These are phyloP conservation scores for Xerophyta viscosa DNA, from an alignment of 106 monocot genomes.

Conservation along the genomic window DNA sequence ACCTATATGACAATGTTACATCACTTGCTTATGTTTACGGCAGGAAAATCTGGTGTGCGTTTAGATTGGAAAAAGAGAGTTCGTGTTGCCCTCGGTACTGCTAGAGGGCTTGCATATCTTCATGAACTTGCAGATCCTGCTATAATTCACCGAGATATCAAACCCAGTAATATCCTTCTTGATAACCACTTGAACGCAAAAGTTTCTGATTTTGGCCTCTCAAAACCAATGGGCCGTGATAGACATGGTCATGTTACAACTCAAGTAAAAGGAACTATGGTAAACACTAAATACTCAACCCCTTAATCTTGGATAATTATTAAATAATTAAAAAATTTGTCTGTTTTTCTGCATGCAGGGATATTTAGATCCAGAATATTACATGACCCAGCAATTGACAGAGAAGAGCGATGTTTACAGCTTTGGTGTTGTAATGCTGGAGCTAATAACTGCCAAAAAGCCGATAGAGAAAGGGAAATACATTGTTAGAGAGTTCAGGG, in stretches of 20 bases:
- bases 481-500: constrained; percentile 37
- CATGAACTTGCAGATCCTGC: constrained; percentile 72
- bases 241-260: constrained; percentile 39
- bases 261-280: constrained; percentile 86
- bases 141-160: constrained; percentile 70
- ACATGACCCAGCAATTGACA: constrained; percentile 59
- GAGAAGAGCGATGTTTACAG: constrained; percentile 87
- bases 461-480: constrained; percentile 49
- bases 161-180: constrained; percentile 72
- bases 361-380: constrained; percentile 75
- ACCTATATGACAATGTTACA: too few relatives aligned
- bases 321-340: too few relatives aligned
- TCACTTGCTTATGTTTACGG: too few relatives aligned
- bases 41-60: constrained; percentile 51
- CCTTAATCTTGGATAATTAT: too few relatives aligned
- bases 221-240: constrained; percentile 30
- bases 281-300: constrained; percentile 12
- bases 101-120: constrained; percentile 71
- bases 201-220: constrained; percentile 84
- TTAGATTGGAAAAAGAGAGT: constrained; percentile 75
- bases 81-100: constrained; percentile 47
- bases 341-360: too few relatives aligned
- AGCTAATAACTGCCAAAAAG: constrained; percentile 38
- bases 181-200: constrained; percentile 65
- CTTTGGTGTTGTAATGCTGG: constrained; percentile 77